Evolutionary conservation across 306 rosid genomes (phyloP).

Genomic region (Sphenostylis stenocarpa): DNA sequence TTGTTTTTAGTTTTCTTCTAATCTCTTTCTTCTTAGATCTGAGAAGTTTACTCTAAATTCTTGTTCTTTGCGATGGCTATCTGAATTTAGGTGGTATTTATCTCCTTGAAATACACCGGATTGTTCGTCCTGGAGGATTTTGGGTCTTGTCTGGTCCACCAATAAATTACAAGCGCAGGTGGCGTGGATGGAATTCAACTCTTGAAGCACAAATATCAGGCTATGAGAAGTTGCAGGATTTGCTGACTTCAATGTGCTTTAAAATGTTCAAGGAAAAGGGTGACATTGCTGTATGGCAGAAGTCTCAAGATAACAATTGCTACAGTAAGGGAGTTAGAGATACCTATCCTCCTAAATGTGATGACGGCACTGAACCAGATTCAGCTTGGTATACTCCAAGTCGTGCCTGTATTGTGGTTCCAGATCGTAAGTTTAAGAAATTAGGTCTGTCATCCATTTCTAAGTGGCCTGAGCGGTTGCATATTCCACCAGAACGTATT

Average conservation of each 20-base stretch:
- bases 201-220: conserved; percentile 78
- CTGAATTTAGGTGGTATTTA: conserved; percentile 71
- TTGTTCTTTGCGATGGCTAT: not conserved
- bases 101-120: conserved; percentile 87
- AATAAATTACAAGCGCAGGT: conserved; percentile 77
- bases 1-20: not conserved
- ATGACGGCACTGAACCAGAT: conserved; percentile 81
- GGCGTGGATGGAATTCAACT: conserved; percentile 98
- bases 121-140: conserved; percentile 97
- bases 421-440: conserved; percentile 62
- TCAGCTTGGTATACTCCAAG: conserved; percentile 97
- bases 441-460: conserved; percentile 52
- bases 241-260: conserved; percentile 84
- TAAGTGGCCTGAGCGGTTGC: conserved; percentile 88
- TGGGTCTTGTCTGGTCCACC: conserved; percentile 99
- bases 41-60: not conserved
- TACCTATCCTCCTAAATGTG: conserved; percentile 80
- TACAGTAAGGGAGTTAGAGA: conserved; percentile 61
- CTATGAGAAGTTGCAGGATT: conserved; percentile 66
- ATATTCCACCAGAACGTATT: conserved; percentile 65
- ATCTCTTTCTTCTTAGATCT: not conserved
- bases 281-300: conserved; percentile 96
- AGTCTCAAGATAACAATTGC: conserved; percentile 58
- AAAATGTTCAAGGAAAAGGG: conserved; percentile 78
- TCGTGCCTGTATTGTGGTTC: conserved; percentile 71